phyloP scores from a whole-genome alignment of 176 grass and related monocot genomes.

The Raddia guianensis region DNA sequence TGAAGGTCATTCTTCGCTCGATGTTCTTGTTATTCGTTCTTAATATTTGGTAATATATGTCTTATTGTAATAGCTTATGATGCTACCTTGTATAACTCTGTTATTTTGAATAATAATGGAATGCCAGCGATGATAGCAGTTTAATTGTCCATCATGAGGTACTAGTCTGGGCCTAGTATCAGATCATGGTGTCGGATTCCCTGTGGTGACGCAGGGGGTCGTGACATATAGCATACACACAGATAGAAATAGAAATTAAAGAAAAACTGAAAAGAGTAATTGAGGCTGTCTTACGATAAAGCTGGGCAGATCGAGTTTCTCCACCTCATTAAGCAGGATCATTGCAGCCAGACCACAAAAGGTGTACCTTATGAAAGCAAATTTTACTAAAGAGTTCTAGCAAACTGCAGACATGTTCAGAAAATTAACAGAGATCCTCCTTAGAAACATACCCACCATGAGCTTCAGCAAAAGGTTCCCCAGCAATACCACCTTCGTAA shows the following conservation, averaged over 20 bases:
- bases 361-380: conserved; percentile 78
- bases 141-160: too few species aligned
- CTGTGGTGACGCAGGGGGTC: too few species aligned
- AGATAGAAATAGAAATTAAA: conserved; percentile 19
- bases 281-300: conserved; percentile 70
- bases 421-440: conserved; percentile 17
- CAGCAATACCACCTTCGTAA: conserved; percentile 97
- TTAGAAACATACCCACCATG: conserved; percentile 96
- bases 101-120: too few species aligned
- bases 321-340: conserved; percentile 88
- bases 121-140: too few species aligned
- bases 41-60: too few species aligned
- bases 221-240: neutral
- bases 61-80: too few species aligned
- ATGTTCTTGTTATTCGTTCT: too few species aligned
- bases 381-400: conserved; percentile 37
- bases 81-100: too few species aligned
- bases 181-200: too few species aligned
- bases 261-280: conserved; percentile 29
- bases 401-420: conserved; percentile 35
- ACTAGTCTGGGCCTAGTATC: too few species aligned
- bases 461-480: conserved; percentile 94
- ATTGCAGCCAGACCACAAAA: conserved; percentile 91
- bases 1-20: too few species aligned
- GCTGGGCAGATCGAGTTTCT: conserved; percentile 77